Conservation (phyloP, 306 rosid genomes). For the Crotalaria pallida region DNA sequence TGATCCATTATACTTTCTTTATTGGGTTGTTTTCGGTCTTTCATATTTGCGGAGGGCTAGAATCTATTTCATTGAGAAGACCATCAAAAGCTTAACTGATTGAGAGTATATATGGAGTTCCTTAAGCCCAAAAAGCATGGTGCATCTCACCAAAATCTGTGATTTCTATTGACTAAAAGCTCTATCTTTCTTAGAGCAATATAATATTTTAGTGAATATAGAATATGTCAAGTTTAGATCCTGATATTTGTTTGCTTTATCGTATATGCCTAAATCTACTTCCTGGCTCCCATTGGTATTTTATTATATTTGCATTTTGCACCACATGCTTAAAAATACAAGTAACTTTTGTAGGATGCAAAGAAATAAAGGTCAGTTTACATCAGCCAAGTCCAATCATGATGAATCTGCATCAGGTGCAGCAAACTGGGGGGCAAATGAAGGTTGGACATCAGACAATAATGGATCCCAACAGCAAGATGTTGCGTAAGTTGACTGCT, state of each 20-base stretch:
- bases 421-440: constrained; percentile 49
- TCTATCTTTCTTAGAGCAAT: constrained; percentile 4
- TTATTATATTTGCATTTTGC: constrained; percentile 19
- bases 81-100: not conserved
- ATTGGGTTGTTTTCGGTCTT: not conserved
- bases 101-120: not conserved
- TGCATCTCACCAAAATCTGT: not conserved
- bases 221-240: not conserved
- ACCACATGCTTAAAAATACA: not conserved
- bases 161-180: not conserved
- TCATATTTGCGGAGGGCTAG: constrained; percentile 1
- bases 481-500: constrained; percentile 50
- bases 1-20: not conserved
- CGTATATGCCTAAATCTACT: not conserved
- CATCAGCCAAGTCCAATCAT: constrained; percentile 54
- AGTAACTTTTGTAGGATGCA: constrained; percentile 52
- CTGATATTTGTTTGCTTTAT: not conserved
- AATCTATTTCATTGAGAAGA: not conserved
- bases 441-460: constrained; percentile 40
- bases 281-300: not conserved
- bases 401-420: constrained; percentile 57
- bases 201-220: not conserved
- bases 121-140: not conserved
- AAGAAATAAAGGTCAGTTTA: constrained; percentile 76
- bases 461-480: constrained; percentile 63